Base-by-base conservation (phyloP, 768 basidiomycete species). In the Lentinula sp. region DNA sequence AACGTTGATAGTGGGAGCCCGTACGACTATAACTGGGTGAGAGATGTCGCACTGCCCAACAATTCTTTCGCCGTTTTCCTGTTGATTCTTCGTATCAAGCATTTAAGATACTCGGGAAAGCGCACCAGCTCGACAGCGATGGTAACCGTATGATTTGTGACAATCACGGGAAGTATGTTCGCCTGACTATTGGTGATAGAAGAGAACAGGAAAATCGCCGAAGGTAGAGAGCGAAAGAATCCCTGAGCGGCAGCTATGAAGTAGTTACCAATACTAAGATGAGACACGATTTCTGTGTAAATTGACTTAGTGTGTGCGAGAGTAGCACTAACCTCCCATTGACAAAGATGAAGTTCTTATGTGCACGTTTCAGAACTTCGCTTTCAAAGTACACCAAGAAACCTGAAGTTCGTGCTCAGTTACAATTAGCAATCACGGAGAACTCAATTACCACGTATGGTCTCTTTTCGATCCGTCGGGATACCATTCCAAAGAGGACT, bases 11-110 rank as follows among this genome's bases (percentile, higher is more conserved):
- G 70, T 65, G 53, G 71, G 48, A 31, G 55, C 55, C 40, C n/a
- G 55, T 28, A 71, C 62, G 45, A 89, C 81, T 4, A 72, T 62
- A 42, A 89, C 82, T 4, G 94, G 94, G 71, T 96, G 94, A 2
- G 93, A 95, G 65, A 96, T 95, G 67, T 93, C 89, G 70, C 93
- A 96, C 73, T 97, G 95, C 15, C 95, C 95, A 45, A 95, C 86
- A 46, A 98, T 82, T 54, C 80, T 84, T 32, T 81, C 74, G 10
- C 90, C 91, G 65, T 95, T 84, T 68, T 86, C 84, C 89, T 91
- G 62, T 52, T 23, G 11, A 59, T 21, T 3, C 5, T 39, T 28
- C 9, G 8, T 7, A 21, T 16, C 34, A 21, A 46, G 4, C 11
- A 35, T 18, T 39, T 16, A 43, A 61, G 35, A 40, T 62, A 65